Conservation (phyloP, 176 grass and related monocot genomes). For the Tillandsia leiboldiana region DNA sequence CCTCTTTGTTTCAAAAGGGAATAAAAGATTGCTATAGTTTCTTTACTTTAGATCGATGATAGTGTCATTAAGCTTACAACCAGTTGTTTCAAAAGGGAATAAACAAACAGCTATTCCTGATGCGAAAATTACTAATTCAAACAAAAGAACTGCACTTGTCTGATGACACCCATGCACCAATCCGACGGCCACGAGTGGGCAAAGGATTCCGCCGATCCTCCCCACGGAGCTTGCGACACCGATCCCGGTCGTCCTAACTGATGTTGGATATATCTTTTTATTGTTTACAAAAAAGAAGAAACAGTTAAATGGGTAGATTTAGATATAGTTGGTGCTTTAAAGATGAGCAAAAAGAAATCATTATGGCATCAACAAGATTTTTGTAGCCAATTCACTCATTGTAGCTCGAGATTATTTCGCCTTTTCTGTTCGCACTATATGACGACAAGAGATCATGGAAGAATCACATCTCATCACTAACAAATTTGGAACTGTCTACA, state of each 20-base stretch:
- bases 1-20: conserved; percentile 13
- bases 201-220: conserved; percentile 83
- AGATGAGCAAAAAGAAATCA: background rate
- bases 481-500: too few relatives aligned
- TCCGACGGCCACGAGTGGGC: conserved; percentile 80
- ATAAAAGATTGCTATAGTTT: too few relatives aligned
- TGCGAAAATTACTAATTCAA: conserved; percentile 75
- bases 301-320: background rate
- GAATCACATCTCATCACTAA: too few relatives aligned
- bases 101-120: conserved; percentile 69
- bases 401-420: too few relatives aligned
- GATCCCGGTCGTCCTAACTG: conserved; percentile 62
- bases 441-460: too few relatives aligned
- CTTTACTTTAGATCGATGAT: conserved; percentile 43
- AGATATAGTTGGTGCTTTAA: background rate
- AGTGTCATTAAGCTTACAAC: conserved; percentile 49
- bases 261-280: conserved; percentile 40
- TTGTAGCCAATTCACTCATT: background rate
- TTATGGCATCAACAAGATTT: background rate
- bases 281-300: background rate
- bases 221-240: conserved; percentile 76
- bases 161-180: conserved; percentile 78
- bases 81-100: conserved; percentile 79
- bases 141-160: conserved; percentile 54
- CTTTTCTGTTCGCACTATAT: too few relatives aligned